Conservation (phyloP, 306 rosid genomes). For the Cucurbita argyrosperma region DNA sequence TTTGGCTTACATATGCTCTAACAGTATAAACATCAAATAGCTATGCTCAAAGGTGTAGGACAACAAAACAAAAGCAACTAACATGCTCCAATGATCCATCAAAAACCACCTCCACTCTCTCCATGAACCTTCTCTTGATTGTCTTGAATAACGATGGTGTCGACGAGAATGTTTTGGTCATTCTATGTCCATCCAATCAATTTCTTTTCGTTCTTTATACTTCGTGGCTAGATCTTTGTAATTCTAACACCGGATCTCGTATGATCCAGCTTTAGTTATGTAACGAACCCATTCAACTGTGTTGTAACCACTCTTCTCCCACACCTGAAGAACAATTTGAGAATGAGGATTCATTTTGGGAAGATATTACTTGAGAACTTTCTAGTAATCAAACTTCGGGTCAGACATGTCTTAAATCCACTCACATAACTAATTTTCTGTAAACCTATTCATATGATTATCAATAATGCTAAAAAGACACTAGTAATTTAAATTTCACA, state of each 20-base stretch:
- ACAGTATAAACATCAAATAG: conserved; percentile 1
- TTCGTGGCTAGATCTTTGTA: conserved; percentile 9
- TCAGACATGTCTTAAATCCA: neutral
- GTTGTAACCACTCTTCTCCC: conserved; percentile 99
- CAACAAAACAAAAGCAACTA: neutral
- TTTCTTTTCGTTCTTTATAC: neutral
- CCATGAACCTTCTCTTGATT: neutral
- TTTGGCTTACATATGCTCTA: neutral
- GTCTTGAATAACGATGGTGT: neutral
- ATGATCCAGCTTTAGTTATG: conserved; percentile 89
- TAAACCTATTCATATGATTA: neutral
- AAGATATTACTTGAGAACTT: neutral
- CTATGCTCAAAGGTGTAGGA: neutral
- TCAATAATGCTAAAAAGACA: neutral
- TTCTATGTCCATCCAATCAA: neutral
- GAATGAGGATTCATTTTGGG: neutral
- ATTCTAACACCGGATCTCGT: conserved; percentile 77
- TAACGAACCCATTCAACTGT: conserved; percentile 99
- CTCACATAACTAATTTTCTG: neutral
- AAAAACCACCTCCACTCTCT: neutral
- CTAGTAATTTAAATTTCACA: neutral
- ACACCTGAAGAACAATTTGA: conserved; percentile 41
- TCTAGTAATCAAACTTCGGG: neutral
- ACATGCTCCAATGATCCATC: neutral
- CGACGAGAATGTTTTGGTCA: neutral